phyloP scores from a whole-genome alignment of 2,329 filamentous ascomycete species.

The Aureobasidium sp. region DNA sequence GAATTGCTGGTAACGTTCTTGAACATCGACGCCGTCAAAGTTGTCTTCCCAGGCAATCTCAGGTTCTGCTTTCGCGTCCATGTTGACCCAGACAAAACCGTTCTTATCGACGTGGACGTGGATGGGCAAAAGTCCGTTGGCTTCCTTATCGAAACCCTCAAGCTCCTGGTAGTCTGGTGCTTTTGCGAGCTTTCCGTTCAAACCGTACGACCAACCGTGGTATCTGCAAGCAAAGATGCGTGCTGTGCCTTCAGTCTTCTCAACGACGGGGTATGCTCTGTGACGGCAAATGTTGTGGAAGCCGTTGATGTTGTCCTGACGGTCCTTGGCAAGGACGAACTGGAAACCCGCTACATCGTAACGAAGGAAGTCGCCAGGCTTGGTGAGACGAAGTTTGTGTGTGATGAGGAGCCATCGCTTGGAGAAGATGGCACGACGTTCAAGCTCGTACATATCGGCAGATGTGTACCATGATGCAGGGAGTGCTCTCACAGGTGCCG shows the following conservation, averaged over 20 bases:
- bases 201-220: constrained; percentile 55
- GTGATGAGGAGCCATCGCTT: constrained; percentile 49
- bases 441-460: constrained; percentile 37
- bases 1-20: constrained; percentile 36
- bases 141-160: constrained; percentile 46
- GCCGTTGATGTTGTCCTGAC: constrained; percentile 45
- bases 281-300: constrained; percentile 58
- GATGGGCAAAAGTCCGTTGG: constrained; percentile 49
- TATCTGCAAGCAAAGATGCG: constrained; percentile 52
- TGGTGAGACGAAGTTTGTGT: constrained; percentile 41
- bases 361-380: constrained; percentile 49
- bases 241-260: constrained; percentile 41
- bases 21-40: constrained; percentile 39
- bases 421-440: constrained; percentile 41
- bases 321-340: constrained; percentile 45
- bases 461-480: constrained; percentile 39
- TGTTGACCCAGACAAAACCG: constrained; percentile 52
- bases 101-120: constrained; percentile 45
- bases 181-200: constrained; percentile 50
- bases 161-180: constrained; percentile 51
- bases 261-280: constrained; percentile 51
- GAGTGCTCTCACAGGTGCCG: constrained; percentile 21
- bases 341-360: constrained; percentile 49
- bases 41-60: constrained; percentile 44
- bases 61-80: constrained; percentile 38